Conservation (phyloP, 345 rosid genomes). For the Hibiscus mutabilis region DNA sequence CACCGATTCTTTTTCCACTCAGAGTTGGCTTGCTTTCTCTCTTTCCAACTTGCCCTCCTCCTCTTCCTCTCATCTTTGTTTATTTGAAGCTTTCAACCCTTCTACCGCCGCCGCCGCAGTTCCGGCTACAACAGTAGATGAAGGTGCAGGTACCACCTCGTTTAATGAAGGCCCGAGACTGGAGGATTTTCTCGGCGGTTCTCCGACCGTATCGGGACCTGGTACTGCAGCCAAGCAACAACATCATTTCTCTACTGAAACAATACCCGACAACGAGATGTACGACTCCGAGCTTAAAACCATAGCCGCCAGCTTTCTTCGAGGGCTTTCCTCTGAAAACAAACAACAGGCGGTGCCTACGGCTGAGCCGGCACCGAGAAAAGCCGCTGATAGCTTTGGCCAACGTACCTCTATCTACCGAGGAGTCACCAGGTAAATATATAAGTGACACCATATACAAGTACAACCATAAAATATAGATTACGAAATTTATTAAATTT, state of each 20-base stretch:
- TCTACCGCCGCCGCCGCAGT: conserved; percentile 8
- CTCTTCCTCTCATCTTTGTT: conserved; percentile 30
- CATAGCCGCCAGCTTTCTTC: conserved; percentile 71
- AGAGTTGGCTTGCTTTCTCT: conserved; percentile 55
- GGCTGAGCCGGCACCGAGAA: conserved; percentile 39
- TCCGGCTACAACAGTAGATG: conserved; percentile 2
- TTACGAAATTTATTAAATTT: neutral
- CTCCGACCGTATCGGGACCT: conserved; percentile 10
- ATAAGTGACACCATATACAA: neutral
- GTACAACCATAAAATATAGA: neutral
- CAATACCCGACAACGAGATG: conserved; percentile 22
- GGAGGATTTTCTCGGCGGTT: conserved; percentile 65
- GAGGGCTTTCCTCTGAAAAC: conserved; percentile 37
- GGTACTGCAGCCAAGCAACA: conserved; percentile 9
- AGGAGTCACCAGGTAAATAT: conserved; percentile 70
- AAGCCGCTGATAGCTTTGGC: conserved; percentile 60
- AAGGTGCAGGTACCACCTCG: conserved; percentile 16
- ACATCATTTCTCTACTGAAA: conserved; percentile 25
- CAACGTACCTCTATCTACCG: conserved; percentile 89
- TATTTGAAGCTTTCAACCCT: conserved; percentile 43
- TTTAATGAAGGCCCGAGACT: conserved; percentile 59
- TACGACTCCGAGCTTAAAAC: conserved; percentile 71
- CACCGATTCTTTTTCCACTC: conserved; percentile 38
- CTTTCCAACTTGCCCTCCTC: conserved; percentile 37
- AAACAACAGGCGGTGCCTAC: conserved; percentile 17